phyloP scores from a whole-genome alignment of 495 filamentous ascomycete species.

The Aspergillus indologenus region DNA sequence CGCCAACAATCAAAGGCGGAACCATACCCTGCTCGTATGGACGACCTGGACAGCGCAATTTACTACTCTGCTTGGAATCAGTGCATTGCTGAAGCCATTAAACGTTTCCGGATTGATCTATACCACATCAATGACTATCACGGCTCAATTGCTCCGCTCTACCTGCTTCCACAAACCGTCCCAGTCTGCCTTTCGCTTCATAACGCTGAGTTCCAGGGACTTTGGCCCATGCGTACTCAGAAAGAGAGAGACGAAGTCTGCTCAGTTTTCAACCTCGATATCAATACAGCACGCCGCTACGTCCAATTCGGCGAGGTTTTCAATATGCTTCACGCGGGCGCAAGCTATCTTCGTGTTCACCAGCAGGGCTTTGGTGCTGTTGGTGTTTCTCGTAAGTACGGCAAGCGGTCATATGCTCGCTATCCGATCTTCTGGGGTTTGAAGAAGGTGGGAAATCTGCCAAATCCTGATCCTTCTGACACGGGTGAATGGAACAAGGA shows the following conservation, averaged over 20 bases:
- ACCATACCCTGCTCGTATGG: conserved; percentile 71
- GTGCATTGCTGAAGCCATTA: conserved; percentile 63
- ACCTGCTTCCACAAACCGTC: conserved; percentile 60
- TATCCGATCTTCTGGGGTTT: conserved; percentile 80
- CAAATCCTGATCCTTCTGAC: conserved; percentile 75
- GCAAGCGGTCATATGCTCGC: conserved; percentile 68
- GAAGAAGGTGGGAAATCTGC: conserved; percentile 65
- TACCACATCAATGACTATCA: conserved; percentile 86
- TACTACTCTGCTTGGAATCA: conserved; percentile 75
- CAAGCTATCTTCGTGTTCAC: conserved; percentile 70
- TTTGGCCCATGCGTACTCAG: conserved; percentile 70
- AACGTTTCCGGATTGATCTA: conserved; percentile 60
- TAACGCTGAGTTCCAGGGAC: conserved; percentile 71
- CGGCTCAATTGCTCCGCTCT: conserved; percentile 67
- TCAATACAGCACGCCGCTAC: conserved; percentile 40
- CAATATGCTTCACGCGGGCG: conserved; percentile 69
- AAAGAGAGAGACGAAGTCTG: conserved; percentile 68
- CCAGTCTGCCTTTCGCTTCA: conserved; percentile 53
- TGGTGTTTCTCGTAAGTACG: conserved; percentile 72
- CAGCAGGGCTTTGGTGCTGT: conserved; percentile 75
- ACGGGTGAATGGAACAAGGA: conserved; percentile 64
- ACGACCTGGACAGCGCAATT: conserved; percentile 68
- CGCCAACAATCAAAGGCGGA: conserved; percentile 64
- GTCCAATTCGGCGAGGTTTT: conserved; percentile 66
- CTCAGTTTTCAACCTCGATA: conserved; percentile 62